Percentiles rank a stretch among this genome's conserved stretches.
Evolutionary conservation across 495 filamentous ascomycete species (phyloP).

Genomic region (Apiosordaria backusii): DNA sequence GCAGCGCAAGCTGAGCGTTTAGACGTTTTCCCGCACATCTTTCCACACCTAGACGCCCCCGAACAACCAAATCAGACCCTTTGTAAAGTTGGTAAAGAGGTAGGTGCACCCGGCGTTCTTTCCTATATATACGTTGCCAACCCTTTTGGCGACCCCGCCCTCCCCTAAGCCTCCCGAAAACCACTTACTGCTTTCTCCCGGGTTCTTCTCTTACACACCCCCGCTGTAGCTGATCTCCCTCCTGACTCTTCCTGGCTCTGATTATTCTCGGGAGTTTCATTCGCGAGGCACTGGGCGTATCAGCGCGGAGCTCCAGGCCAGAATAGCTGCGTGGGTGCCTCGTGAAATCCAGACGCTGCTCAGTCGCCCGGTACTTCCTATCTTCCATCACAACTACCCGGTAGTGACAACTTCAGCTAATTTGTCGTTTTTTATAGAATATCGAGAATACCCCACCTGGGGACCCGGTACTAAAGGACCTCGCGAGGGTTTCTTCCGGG

Average conservation of each 20-base stretch:
- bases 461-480: not conserved
- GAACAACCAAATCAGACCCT: not conserved
- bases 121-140: not conserved
- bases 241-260: conserved; percentile 6
- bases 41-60: not conserved
- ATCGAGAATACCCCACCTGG: not conserved
- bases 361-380: conserved; percentile 11
- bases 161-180: not conserved
- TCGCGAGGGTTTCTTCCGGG: not conserved
- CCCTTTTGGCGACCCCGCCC: not conserved
- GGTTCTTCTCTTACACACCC: not conserved
- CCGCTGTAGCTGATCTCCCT: not conserved
- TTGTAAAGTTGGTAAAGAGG: not conserved
- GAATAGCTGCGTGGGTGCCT: conserved; percentile 13
- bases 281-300: conserved; percentile 17
- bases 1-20: not conserved
- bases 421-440: not conserved
- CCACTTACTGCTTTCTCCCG: too few relatives aligned
- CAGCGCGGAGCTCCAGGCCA: conserved; percentile 17
- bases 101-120: not conserved
- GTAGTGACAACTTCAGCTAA: not conserved
- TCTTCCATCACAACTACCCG: not conserved
- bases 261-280: conserved; percentile 18
- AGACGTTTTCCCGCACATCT: not conserved
- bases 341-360: conserved; percentile 11